Conservation (phyloP, 495 filamentous ascomycete species). For the Penicillium angulare region DNA sequence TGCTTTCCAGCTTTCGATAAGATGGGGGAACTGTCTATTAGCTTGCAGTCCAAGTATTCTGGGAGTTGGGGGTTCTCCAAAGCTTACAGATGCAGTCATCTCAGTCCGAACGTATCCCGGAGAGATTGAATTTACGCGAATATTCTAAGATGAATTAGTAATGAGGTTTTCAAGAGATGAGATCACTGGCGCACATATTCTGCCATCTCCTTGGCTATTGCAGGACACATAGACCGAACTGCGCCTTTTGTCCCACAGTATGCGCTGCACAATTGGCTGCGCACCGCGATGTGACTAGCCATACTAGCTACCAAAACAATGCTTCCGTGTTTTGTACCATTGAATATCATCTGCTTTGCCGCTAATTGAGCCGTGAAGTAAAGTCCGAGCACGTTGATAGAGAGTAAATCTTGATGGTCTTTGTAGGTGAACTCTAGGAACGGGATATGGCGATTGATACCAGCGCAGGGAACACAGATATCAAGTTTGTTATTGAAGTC, state of each 20-base stretch:
- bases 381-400: slow-evolving; percentile 34
- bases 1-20: slow-evolving; percentile 64
- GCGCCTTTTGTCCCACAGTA: slow-evolving; percentile 68
- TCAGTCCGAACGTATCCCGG: slow-evolving; percentile 49
- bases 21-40: slow-evolving; percentile 74
- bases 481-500: slow-evolving; percentile 42
- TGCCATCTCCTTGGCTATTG: slow-evolving; percentile 58
- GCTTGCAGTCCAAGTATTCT: slow-evolving; percentile 16
- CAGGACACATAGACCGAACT: slow-evolving; percentile 67
- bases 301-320: slow-evolving; percentile 50
- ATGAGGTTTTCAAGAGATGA: neutral
- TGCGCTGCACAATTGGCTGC: slow-evolving; percentile 75
- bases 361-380: slow-evolving; percentile 46
- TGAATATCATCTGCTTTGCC: slow-evolving; percentile 48
- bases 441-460: slow-evolving; percentile 35
- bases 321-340: slow-evolving; percentile 43
- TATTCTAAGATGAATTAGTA: slow-evolving; percentile 21
- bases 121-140: slow-evolving; percentile 45
- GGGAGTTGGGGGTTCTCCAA: slow-evolving; percentile 18
- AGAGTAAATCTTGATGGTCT: slow-evolving; percentile 40
- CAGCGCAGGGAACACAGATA: slow-evolving; percentile 41
- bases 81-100: slow-evolving; percentile 48
- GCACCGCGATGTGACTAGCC: slow-evolving; percentile 50
- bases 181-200: slow-evolving; percentile 24
- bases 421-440: slow-evolving; percentile 45